Base-by-base conservation (phyloP, 2,329 filamentous ascomycete species). In the Pseudogymnoascus sp. region DNA sequence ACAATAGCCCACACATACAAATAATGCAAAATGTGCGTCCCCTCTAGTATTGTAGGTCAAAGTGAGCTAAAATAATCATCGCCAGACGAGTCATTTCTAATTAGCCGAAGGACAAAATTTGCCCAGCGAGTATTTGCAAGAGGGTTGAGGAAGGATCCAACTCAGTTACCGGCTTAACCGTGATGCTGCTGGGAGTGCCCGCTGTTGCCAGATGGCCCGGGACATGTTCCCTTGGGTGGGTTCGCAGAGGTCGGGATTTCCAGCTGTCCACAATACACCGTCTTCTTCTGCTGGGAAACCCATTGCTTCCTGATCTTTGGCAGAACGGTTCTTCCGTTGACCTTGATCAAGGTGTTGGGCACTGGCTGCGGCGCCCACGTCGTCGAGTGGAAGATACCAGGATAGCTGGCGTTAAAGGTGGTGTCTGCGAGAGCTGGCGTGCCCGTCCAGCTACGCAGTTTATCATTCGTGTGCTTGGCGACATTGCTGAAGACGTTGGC, bases 401-500 rank as follows among this genome's bases (percentile, higher is more conserved):
- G 72, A 63, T 79, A 80, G 7, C 77, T 78, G 60, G 75, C 68
- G 68, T 82, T 82, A 61, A 80, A 71, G 67, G 69, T 79, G n/a
- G 76, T 68, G 25, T 70, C 70, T 28, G 73, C 69, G 14, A 80
- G 72, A 4, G 65, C 65, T 8, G 63, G 63, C 2, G 62, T 64
- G 7, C 59, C 42, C 10, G 44, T 59, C 70, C 71, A 73, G 3
- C 75, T 64, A 2, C 70, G 64, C 11, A 73, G 71, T 6, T 69
- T 66, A 71, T 89, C 86, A 62, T 84, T 83, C 0, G 86, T 89
- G 75, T 81, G 77, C 5, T 82, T 74, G 12, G 84, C 86, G 2
- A 90, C 85, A 21, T 84, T 64, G 28, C 80, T 70, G 73, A 85
- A 87, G n/a, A 90, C 82, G 71, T 90, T 90, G 71, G 88, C 88